A percentile compares a stretch with the other conserved stretches of the same genome.
phyloP scores from a whole-genome alignment of 805 yeast species.

The Isabelozyma gotoi region DNA sequence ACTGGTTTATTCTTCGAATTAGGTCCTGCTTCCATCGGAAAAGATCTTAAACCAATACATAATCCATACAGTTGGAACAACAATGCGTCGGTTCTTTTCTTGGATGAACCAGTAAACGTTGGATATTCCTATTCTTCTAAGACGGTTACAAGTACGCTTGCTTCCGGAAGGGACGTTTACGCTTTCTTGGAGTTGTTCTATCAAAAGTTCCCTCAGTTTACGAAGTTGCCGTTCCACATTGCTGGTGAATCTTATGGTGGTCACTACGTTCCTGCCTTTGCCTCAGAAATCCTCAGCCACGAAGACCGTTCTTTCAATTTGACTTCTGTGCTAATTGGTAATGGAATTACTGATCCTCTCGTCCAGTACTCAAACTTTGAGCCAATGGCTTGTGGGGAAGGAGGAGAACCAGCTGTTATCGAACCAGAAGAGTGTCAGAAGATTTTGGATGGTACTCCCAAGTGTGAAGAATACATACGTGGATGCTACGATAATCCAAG shows the following conservation, averaged over 20 bases:
- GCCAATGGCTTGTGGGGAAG: constrained; percentile 93
- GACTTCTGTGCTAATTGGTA: constrained; percentile 83
- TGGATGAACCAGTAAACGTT: constrained; percentile 26
- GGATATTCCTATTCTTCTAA: constrained; percentile 22
- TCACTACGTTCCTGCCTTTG: constrained; percentile 47
- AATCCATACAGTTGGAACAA: constrained; percentile 30
- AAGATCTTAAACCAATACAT: constrained; percentile 19
- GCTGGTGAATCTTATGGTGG: constrained; percentile 49
- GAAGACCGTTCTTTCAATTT: constrained; percentile 49
- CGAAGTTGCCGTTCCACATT: constrained; percentile 30
- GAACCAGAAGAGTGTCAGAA: constrained; percentile 65
- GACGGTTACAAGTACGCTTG: constrained; percentile 28
- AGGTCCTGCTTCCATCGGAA: constrained; percentile 26
- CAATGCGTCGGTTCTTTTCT: constrained; percentile 27
- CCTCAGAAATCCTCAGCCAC: constrained; percentile 42
- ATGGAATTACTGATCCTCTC: constrained; percentile 86
- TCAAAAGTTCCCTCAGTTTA: constrained; percentile 32
- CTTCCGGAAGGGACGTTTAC: constrained; percentile 36
- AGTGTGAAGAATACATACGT: too few relatives aligned
- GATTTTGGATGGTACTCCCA: constrained; percentile 68
- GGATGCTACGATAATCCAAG: too few relatives aligned
- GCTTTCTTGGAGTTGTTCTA: constrained; percentile 38
- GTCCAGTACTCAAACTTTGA: constrained; percentile 75
- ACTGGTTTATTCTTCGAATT: constrained; percentile 31
- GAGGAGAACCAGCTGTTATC: constrained; percentile 78